Evolutionary conservation across 2,329 filamentous ascomycete genomes (phyloP).

Genomic region (Pseudogymnoascus verrucosus): DNA sequence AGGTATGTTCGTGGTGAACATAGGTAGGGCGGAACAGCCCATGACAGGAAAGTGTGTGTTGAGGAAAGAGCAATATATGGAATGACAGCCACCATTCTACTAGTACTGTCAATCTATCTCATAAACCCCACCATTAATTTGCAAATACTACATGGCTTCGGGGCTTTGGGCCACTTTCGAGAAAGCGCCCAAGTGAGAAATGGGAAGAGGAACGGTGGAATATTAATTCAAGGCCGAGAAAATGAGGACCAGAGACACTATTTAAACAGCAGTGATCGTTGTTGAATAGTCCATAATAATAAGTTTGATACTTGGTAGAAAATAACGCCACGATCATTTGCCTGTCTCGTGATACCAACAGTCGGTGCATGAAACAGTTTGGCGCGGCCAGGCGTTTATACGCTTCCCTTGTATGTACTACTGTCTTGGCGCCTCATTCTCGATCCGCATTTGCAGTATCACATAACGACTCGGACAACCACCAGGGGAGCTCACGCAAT

Average conservation of each 20-base stretch:
- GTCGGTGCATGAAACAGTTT: constrained; percentile 4
- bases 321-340: not conserved
- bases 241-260: not conserved
- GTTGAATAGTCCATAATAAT: not conserved
- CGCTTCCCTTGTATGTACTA: constrained; percentile 6
- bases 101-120: not conserved
- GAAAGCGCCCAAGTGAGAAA: not conserved
- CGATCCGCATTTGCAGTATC: constrained; percentile 4
- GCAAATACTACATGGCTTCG: not conserved
- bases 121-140: not conserved
- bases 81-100: constrained; percentile 3
- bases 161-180: not conserved
- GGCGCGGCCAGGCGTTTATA: constrained; percentile 8
- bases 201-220: not conserved
- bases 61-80: not conserved
- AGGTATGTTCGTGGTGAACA: not conserved
- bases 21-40: not conserved
- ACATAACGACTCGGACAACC: constrained; percentile 4
- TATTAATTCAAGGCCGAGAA: not conserved
- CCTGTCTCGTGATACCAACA: constrained; percentile 8
- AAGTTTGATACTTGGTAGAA: not conserved
- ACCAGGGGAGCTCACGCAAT: constrained; percentile 19
- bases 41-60: not conserved
- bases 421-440: constrained; percentile 8
- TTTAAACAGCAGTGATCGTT: not conserved